A percentile compares a stretch with the other conserved stretches of the same genome.
Conservation (phyloP, 2,329 filamentous ascomycete species). For the Plenodomus tracheiphilus region DNA sequence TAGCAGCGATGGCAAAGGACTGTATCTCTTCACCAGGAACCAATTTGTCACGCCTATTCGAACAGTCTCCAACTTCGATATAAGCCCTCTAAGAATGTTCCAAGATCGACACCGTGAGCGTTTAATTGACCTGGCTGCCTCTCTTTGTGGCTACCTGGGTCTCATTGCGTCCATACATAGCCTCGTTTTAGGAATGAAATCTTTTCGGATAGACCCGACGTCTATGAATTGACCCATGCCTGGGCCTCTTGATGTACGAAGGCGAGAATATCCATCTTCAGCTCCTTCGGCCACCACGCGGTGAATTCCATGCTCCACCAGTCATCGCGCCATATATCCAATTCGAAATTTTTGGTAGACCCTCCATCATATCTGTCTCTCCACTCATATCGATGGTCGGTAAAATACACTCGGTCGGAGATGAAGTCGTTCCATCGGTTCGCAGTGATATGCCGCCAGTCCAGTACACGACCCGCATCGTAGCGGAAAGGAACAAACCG, state of each 20-base stretch:
- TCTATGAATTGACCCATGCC: no score
- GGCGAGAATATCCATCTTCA: neutral
- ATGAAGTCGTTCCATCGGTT: neutral
- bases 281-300: neutral
- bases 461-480: neutral
- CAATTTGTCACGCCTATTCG: conserved; percentile 47
- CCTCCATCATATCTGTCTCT: neutral
- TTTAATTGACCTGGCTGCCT: conserved; percentile 46
- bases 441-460: neutral
- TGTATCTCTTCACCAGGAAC: conserved; percentile 26
- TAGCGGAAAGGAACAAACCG: conserved; percentile 2
- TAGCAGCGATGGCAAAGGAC: neutral
- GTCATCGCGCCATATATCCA: neutral
- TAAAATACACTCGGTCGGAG: neutral
- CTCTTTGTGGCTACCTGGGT: conserved; percentile 38
- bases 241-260: neutral
- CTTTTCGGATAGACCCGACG: no score
- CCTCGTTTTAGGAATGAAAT: neutral
- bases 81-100: conserved; percentile 47
- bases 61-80: conserved; percentile 40
- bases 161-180: conserved; percentile 44
- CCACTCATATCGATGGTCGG: neutral
- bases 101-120: conserved; percentile 37
- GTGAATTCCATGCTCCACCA: neutral
- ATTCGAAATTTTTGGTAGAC: no score